A percentile compares a stretch with the other conserved stretches of the same genome.
Evolutionary conservation across 805 yeast species (phyloP).

Genomic region (Yarrowia hollandica): DNA sequence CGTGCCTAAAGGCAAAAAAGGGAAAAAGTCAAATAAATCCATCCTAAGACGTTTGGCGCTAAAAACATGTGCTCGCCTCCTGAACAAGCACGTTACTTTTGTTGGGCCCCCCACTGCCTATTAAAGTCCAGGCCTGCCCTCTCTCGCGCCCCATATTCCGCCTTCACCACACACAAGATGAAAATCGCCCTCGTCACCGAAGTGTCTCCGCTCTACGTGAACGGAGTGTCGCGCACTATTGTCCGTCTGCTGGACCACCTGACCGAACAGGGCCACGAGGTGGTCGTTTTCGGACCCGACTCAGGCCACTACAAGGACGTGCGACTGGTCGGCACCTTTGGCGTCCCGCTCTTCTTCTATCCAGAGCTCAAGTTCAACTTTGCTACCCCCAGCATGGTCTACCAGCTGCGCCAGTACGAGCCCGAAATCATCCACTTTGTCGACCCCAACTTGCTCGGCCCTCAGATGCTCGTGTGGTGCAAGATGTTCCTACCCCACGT

Average conservation of each 20-base stretch:
- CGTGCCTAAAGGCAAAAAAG: not conserved
- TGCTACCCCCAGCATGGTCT: constrained; percentile 24
- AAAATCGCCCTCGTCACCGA: constrained; percentile 32
- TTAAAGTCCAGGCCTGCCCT: constrained; percentile 20
- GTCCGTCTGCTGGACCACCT: constrained; percentile 32
- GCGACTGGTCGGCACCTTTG: constrained; percentile 31
- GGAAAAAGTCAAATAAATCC: not conserved
- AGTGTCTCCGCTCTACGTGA: constrained; percentile 33
- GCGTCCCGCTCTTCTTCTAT: constrained; percentile 33
- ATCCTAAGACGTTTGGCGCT: constrained; percentile 28
- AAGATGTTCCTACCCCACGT: constrained; percentile 30
- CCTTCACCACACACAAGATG: constrained; percentile 17
- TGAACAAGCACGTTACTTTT: constrained; percentile 28
- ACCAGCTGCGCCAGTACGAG: constrained; percentile 24
- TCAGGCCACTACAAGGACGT: constrained; percentile 29
- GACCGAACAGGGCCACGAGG: constrained; percentile 30
- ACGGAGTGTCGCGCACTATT: constrained; percentile 33
- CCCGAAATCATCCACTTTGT: constrained; percentile 33
- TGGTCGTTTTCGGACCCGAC: constrained; percentile 33
- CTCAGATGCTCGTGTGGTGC: constrained; percentile 32
- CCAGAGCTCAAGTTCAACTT: constrained; percentile 34
- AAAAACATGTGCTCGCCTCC: constrained; percentile 28
- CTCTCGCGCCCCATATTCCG: constrained; percentile 16
- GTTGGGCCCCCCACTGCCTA: constrained; percentile 18
- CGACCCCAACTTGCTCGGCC: constrained; percentile 34